These are phyloP conservation scores for Phytopythium vexans DNA, from an alignment of 352 stramenopile genomes.

Conservation along the genomic window DNA sequence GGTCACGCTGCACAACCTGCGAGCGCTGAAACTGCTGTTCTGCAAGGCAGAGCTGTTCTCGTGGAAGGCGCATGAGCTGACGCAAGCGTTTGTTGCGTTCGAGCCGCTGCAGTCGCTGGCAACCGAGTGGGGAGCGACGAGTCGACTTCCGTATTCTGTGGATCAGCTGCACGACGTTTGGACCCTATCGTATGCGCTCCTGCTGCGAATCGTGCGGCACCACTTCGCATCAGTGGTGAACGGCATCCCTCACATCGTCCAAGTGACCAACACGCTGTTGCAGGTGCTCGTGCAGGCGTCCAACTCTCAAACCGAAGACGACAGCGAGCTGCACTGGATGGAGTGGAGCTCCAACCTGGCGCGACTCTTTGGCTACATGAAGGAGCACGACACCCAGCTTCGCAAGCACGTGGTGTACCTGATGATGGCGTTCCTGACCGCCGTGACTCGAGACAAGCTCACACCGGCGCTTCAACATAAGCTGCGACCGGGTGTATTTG, in stretches of 20 bases:
- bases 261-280: conserved; percentile 64
- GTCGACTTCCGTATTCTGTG: conserved; percentile 12
- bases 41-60: conserved; percentile 78
- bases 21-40: conserved; percentile 64
- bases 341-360: conserved; percentile 85
- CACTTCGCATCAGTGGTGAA: conserved; percentile 72
- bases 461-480: conserved; percentile 59
- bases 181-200: conserved; percentile 72
- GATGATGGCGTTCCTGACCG: conserved; percentile 61
- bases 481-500: conserved; percentile 69
- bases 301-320: not conserved
- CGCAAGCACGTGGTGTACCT: conserved; percentile 87
- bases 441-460: conserved; percentile 59
- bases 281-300: conserved; percentile 46
- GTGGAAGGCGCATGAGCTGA: conserved; percentile 71
- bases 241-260: conserved; percentile 59
- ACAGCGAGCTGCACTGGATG: conserved; percentile 8
- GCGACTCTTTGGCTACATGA: conserved; percentile 85
- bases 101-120: conserved; percentile 42
- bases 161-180: conserved; percentile 67
- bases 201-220: conserved; percentile 75
- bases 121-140: conserved; percentile 17
- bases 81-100: conserved; percentile 66
- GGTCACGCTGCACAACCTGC: conserved; percentile 49
- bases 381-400: conserved; percentile 69